phyloP scores from a whole-genome alignment of 164 flowering plant species.

The Litsea cubeba region DNA sequence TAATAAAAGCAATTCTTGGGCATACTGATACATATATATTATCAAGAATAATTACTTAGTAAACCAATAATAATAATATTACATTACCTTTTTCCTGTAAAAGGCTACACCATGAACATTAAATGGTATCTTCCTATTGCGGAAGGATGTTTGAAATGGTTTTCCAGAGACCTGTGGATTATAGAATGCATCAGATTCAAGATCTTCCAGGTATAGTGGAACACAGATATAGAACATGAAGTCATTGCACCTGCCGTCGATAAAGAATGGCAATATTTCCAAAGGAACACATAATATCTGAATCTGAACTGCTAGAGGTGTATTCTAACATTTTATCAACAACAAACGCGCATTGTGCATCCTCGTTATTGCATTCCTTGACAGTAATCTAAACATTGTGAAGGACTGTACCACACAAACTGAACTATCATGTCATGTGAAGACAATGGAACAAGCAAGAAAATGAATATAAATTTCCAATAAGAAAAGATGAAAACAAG shows the following conservation, averaged over 20 bases:
- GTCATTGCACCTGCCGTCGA: constrained; percentile 74
- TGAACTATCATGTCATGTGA: background rate
- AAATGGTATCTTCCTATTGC: constrained; percentile 81
- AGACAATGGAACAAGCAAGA: background rate
- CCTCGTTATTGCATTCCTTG: constrained; percentile 84
- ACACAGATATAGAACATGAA: background rate
- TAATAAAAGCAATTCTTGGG: constrained; percentile 7
- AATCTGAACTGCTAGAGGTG: constrained; percentile 37
- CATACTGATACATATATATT: background rate
- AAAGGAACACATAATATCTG: constrained; percentile 40
- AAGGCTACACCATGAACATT: constrained; percentile 93
- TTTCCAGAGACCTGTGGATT: constrained; percentile 71
- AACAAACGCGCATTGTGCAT: constrained; percentile 85
- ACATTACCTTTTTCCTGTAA: constrained; percentile 83
- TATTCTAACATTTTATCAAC: constrained; percentile 78
- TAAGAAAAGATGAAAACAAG: background rate
- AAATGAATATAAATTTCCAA: background rate
- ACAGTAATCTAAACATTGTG: constrained; percentile 49
- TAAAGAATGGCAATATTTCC: constrained; percentile 82
- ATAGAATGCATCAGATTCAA: background rate
- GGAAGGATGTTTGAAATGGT: constrained; percentile 72
- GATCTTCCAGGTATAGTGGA: background rate
- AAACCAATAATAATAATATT: background rate
- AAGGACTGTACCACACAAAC: constrained; percentile 7
- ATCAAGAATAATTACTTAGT: background rate